phyloP scores from a whole-genome alignment of 1,284 basidiomycete genomes.

The Trametes sp. region DNA sequence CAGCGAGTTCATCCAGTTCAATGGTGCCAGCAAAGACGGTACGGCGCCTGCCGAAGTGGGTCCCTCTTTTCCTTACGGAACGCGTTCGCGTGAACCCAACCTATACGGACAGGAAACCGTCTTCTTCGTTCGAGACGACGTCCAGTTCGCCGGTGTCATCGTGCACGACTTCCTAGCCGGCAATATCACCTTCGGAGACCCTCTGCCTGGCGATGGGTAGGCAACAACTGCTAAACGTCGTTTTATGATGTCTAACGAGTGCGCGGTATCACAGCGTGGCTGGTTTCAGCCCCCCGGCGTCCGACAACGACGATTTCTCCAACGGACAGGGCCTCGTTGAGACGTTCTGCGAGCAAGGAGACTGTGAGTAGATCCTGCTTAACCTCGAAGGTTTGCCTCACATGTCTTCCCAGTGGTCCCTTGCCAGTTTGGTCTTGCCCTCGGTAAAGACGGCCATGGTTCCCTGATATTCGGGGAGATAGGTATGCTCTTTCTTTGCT shows the following conservation, averaged over 20 bases:
- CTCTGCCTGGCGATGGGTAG: conserved; percentile 21
- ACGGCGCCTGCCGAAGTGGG: conserved; percentile 12
- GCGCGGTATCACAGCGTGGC: conserved; percentile 8
- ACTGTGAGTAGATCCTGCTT: conserved; percentile 21
- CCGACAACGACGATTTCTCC: conserved; percentile 19
- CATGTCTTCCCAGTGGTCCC: conserved; percentile 16
- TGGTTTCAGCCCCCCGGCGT: conserved; percentile 23
- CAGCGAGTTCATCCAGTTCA: conserved; percentile 25
- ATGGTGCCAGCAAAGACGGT: conserved; percentile 22
- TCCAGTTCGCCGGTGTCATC: conserved; percentile 15
- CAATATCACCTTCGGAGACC: conserved; percentile 19
- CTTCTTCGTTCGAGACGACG: conserved; percentile 16
- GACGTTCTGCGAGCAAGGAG: conserved; percentile 18
- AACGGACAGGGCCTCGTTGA: conserved; percentile 20
- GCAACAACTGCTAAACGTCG: neutral
- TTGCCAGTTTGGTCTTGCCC: conserved; percentile 18
- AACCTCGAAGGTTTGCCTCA: no score
- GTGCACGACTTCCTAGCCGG: conserved; percentile 18
- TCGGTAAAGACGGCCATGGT: conserved; percentile 13
- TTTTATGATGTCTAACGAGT: neutral
- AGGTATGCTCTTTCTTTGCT: neutral
- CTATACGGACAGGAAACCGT: conserved; percentile 5
- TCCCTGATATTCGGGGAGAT: conserved; percentile 18
- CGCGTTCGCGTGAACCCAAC: no score
- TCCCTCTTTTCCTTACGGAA: neutral